Evolutionary conservation across 352 stramenopile species (phyloP).

Genomic region (Elongisporangium senticosum): DNA sequence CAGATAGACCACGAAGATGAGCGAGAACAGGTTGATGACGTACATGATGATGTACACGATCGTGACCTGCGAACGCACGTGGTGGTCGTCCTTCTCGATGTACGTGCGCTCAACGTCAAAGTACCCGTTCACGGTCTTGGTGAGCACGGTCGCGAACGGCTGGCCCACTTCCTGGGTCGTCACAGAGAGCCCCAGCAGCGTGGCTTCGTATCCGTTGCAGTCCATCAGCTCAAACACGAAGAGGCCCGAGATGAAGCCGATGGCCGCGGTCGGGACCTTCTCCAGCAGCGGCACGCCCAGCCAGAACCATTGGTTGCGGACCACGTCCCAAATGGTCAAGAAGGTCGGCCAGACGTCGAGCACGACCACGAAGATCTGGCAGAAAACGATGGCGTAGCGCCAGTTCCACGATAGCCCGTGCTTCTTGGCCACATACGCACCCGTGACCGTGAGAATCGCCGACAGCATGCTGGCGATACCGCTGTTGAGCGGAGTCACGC

Average conservation of each 20-base stretch:
- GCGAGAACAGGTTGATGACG: slow-evolving; percentile 30
- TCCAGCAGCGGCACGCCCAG: slow-evolving; percentile 40
- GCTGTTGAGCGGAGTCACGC: slow-evolving; percentile 49
- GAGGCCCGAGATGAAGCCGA: slow-evolving; percentile 24
- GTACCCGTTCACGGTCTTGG: slow-evolving; percentile 41
- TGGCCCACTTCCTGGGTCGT: slow-evolving; percentile 26
- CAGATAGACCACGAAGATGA: slow-evolving; percentile 33
- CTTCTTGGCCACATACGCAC: slow-evolving; percentile 25
- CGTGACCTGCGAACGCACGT: slow-evolving; percentile 40
- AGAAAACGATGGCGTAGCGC: slow-evolving; percentile 32
- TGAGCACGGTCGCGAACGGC: slow-evolving; percentile 47
- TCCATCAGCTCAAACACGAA: slow-evolving; percentile 42
- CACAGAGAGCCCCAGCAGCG: slow-evolving; percentile 28
- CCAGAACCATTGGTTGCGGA: slow-evolving; percentile 56
- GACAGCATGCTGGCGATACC: slow-evolving; percentile 38
- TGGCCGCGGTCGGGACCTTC: slow-evolving; percentile 23
- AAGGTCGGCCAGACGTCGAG: slow-evolving; percentile 38
- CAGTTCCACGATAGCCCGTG: slow-evolving; percentile 49
- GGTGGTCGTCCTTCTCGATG: slow-evolving; percentile 22
- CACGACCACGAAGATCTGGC: slow-evolving; percentile 30
- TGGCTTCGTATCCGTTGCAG: slow-evolving; percentile 37
- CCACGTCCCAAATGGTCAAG: slow-evolving; percentile 52
- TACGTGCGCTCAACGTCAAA: slow-evolving; percentile 36
- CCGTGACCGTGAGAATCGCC: slow-evolving; percentile 23
- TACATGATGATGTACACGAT: slow-evolving; percentile 47